A percentile compares a stretch with the other conserved stretches of the same genome.
Conservation (phyloP, 768 basidiomycete species). For the Suillus placidus region DNA sequence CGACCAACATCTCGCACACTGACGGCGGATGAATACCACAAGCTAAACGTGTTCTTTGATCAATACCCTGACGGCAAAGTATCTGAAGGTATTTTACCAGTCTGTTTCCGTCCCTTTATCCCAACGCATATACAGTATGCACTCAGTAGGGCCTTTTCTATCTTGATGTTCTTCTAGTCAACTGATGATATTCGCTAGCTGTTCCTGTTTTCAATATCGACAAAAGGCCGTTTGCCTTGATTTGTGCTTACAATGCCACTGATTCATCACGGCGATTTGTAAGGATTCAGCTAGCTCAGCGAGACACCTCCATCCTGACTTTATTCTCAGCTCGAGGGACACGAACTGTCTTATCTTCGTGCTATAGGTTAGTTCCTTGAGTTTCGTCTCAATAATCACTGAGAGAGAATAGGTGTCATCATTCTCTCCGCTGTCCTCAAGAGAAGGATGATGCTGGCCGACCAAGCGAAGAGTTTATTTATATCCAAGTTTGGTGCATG, state of each 20-base stretch:
- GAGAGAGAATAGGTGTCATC: conserved; percentile 64
- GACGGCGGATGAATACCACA: conserved; percentile 69
- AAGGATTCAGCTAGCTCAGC: conserved; percentile 27
- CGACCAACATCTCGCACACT: conserved; percentile 58
- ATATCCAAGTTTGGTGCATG: conserved; percentile 74
- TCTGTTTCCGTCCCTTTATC: conserved; percentile 80
- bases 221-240: conserved; percentile 86
- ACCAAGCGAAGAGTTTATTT: conserved; percentile 91
- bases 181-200: conserved; percentile 37
- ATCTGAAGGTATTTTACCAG: conserved; percentile 83
- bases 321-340: conserved; percentile 72
- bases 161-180: conserved; percentile 1
- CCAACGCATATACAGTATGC: conserved; percentile 85
- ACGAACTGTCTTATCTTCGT: conserved; percentile 87
- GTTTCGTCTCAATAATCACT: conserved; percentile 1
- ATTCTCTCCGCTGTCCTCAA: conserved; percentile 93
- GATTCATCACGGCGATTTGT: conserved; percentile 83
- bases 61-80: conserved; percentile 85
- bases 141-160: conserved; percentile 58
- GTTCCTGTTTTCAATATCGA: conserved; percentile 95
- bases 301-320: conserved; percentile 14
- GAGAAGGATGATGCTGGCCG: conserved; percentile 89
- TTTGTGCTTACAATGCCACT: conserved; percentile 89
- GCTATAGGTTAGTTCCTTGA: conserved; percentile 65
- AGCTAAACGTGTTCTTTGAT: conserved; percentile 75